phyloP scores from a whole-genome alignment of 1,284 basidiomycete species.

The Golubevia sp. region DNA sequence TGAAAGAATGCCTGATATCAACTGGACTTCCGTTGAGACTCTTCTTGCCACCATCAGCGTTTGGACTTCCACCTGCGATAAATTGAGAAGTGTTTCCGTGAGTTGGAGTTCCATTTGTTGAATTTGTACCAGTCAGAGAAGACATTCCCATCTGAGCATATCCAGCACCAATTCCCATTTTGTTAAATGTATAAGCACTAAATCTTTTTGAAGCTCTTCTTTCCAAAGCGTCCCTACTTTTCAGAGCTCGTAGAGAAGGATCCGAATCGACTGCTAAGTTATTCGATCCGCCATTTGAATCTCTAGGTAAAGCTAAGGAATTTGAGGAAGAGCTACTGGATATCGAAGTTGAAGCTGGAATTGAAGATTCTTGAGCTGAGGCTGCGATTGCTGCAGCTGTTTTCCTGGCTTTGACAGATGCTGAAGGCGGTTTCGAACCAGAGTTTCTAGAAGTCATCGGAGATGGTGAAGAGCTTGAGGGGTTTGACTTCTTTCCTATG shows the following conservation, averaged over 20 bases:
- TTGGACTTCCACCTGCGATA: background rate
- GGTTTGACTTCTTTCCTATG: too few species aligned
- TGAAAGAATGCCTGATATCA: background rate
- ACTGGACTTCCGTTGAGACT: background rate
- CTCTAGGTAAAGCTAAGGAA: background rate
- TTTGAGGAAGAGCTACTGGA: background rate
- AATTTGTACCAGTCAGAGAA: background rate
- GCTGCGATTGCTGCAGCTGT: too few species aligned
- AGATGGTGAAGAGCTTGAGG: too few species aligned
- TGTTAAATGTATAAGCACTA: conserved; percentile 60
- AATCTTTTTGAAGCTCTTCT: conserved; percentile 59
- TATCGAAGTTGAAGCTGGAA: background rate
- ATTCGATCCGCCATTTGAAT: background rate
- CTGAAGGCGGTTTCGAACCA: background rate
- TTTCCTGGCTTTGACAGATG: background rate
- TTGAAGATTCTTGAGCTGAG: background rate
- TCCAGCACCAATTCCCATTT: conserved; percentile 42
- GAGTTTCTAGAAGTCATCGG: background rate
- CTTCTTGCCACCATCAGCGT: background rate
- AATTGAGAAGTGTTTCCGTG: background rate
- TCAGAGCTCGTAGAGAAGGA: conserved; percentile 45
- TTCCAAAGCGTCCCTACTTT: conserved; percentile 54
- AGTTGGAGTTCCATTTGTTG: background rate
- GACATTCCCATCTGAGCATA: background rate
- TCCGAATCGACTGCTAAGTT: conserved; percentile 24